Evolutionary conservation across 2,329 filamentous ascomycete species (phyloP).

Genomic region (Colletotrichum sp.): DNA sequence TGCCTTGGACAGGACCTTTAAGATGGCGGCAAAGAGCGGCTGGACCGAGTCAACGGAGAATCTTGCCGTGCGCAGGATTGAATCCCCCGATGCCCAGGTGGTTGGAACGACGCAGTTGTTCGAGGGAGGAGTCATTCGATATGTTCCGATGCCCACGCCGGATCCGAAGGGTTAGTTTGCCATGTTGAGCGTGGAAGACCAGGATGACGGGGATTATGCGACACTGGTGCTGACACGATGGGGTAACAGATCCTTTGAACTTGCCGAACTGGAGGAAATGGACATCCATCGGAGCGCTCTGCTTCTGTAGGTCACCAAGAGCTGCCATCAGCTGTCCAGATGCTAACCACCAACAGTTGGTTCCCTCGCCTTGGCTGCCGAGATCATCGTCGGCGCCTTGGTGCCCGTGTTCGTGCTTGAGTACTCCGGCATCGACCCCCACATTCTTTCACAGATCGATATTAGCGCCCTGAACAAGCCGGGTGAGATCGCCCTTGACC

Average conservation of each 20-base stretch:
- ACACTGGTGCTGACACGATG: neutral
- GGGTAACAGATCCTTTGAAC: slow-evolving; percentile 32
- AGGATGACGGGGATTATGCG: neutral
- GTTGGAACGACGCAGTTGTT: slow-evolving; percentile 29
- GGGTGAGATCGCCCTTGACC: slow-evolving; percentile 26
- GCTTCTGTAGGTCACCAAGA: slow-evolving; percentile 30
- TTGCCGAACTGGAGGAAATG: slow-evolving; percentile 35
- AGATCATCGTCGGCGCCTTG: slow-evolving; percentile 31
- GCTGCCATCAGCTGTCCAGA: neutral
- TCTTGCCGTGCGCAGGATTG: slow-evolving; percentile 21
- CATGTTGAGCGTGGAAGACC: neutral
- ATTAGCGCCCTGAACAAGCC: slow-evolving; percentile 20
- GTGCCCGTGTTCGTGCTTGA: slow-evolving; percentile 38
- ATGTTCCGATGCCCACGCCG: slow-evolving; percentile 31
- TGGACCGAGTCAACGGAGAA: slow-evolving; percentile 25
- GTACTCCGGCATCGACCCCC: slow-evolving; percentile 35
- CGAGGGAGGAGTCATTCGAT: slow-evolving; percentile 22
- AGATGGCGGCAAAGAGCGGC: slow-evolving; percentile 19
- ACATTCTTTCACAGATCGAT: slow-evolving; percentile 28
- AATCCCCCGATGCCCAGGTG: slow-evolving; percentile 25
- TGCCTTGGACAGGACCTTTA: neutral
- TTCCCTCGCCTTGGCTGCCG: slow-evolving; percentile 20
- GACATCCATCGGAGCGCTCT: slow-evolving; percentile 30
- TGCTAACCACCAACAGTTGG: slow-evolving; percentile 8
- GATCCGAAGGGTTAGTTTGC: slow-evolving; percentile 30